Percentiles rank a stretch among this genome's conserved stretches.
Evolutionary conservation across 2,329 filamentous ascomycete genomes (phyloP).

Genomic region (Monilinia polystroma): DNA sequence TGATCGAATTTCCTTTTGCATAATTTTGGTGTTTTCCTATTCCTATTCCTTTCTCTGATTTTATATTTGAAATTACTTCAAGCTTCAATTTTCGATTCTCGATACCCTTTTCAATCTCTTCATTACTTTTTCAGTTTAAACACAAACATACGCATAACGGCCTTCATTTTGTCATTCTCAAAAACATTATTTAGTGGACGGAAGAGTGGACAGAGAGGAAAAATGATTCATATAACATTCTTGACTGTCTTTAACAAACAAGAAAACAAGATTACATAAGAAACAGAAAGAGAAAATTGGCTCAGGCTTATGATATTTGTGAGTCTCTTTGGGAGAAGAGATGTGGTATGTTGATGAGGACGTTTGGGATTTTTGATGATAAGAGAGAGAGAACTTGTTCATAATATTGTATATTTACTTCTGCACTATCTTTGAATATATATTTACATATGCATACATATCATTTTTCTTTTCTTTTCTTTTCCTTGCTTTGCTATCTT

Average conservation of each 20-base stretch:
- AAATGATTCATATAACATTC: constrained; percentile 9
- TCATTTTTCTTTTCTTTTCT: background rate
- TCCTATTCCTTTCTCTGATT: background rate
- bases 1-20: constrained; percentile 31
- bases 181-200: constrained; percentile 15
- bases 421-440: constrained; percentile 33
- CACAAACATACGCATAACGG: constrained; percentile 20
- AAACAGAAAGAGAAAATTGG: constrained; percentile 14
- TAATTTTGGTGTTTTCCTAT: constrained; percentile 10
- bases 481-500: background rate
- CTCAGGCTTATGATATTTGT: constrained; percentile 20
- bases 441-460: constrained; percentile 4
- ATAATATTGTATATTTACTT: constrained; percentile 36
- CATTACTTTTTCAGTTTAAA: constrained; percentile 20
- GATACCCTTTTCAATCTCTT: constrained; percentile 31
- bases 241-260: constrained; percentile 19
- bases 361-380: constrained; percentile 7
- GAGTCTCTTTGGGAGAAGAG: constrained; percentile 25
- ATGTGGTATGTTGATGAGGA: constrained; percentile 11
- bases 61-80: constrained; percentile 10
- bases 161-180: constrained; percentile 12
- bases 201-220: constrained; percentile 7
- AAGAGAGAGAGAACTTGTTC: constrained; percentile 19
- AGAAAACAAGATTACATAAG: constrained; percentile 2
- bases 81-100: constrained; percentile 11